Conservation (phyloP, 2,329 filamentous ascomycete species). For the Paraphoma sp. region DNA sequence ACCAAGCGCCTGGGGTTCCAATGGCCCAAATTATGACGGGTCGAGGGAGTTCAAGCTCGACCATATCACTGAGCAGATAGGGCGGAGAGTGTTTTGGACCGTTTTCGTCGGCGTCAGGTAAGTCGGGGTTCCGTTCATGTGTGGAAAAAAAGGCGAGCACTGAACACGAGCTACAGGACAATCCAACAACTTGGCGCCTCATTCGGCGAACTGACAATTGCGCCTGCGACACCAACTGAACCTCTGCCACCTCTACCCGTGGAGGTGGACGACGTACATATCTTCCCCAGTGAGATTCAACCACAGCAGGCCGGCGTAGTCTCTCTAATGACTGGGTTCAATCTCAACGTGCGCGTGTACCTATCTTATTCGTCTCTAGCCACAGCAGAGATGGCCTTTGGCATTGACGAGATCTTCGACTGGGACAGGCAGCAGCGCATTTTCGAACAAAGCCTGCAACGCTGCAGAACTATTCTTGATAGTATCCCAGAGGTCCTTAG, state of each 20-base stretch:
- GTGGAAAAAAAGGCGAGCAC: neutral
- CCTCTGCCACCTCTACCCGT: constrained; percentile 80
- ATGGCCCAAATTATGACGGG: constrained; percentile 45
- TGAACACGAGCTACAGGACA: constrained; percentile 59
- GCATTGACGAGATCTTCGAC: constrained; percentile 75
- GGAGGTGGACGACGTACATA: constrained; percentile 84
- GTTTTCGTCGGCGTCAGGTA: constrained; percentile 75
- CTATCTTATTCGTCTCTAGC: constrained; percentile 79
- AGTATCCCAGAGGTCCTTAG: constrained; percentile 73
- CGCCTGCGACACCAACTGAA: constrained; percentile 75
- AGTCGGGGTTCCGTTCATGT: constrained; percentile 10
- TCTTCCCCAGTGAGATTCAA: constrained; percentile 73
- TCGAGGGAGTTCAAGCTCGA: constrained; percentile 49
- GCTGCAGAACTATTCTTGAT: constrained; percentile 72
- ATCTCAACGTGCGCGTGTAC: constrained; percentile 78
- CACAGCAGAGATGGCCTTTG: constrained; percentile 83
- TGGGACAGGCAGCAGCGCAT: constrained; percentile 80
- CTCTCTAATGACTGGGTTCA: constrained; percentile 80
- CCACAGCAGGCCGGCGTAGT: constrained; percentile 72
- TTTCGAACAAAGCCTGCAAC: constrained; percentile 72
- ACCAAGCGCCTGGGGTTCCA: constrained; percentile 42
- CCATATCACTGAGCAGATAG: constrained; percentile 60
- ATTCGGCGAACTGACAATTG: constrained; percentile 74
- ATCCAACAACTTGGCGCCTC: constrained; percentile 78
- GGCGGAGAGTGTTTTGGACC: constrained; percentile 77